Evolutionary conservation across 1,139 yeast genomes (phyloP).

Genomic region (Pichia sorboxylosa): DNA sequence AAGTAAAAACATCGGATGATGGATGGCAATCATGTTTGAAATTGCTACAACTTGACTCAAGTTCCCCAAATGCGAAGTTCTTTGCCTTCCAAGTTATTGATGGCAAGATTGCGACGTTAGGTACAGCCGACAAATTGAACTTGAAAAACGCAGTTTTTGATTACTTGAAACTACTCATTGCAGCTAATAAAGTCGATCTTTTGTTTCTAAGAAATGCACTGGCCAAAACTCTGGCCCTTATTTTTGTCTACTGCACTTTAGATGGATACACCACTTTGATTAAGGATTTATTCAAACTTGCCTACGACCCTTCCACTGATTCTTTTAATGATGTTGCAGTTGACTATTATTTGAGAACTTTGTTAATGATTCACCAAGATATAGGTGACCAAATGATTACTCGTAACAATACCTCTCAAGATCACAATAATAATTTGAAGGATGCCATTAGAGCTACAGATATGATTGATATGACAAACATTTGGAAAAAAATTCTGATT

Average conservation of each 20-base stretch:
- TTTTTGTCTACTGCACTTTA: conserved; percentile 60
- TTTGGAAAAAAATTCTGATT: conserved; percentile 56
- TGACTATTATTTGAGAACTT: conserved; percentile 67
- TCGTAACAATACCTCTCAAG: conserved; percentile 49
- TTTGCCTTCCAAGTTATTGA: conserved; percentile 76
- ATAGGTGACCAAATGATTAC: conserved; percentile 84
- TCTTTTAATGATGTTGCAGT: conserved; percentile 38
- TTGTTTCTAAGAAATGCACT: conserved; percentile 66
- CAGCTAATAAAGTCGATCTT: conserved; percentile 36
- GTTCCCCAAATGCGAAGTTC: conserved; percentile 46
- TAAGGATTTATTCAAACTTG: conserved; percentile 43
- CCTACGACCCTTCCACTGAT: conserved; percentile 22
- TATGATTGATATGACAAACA: conserved; percentile 50
- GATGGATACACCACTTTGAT: conserved; percentile 56
- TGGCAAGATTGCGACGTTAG: conserved; percentile 43
- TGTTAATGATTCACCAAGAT: conserved; percentile 72
- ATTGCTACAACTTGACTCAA: conserved; percentile 29
- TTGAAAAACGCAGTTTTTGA: conserved; percentile 34
- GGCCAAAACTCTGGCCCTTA: conserved; percentile 57
- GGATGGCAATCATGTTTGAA: conserved; percentile 74
- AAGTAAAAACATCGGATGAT: conserved; percentile 60
- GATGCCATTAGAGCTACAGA: conserved; percentile 73
- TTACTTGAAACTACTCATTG: conserved; percentile 27
- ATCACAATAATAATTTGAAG: conserved; percentile 61
- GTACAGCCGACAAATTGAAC: conserved; percentile 33